Base-by-base conservation (phyloP, 2,329 filamentous ascomycete species). In the Venturiaceae sp. region DNA sequence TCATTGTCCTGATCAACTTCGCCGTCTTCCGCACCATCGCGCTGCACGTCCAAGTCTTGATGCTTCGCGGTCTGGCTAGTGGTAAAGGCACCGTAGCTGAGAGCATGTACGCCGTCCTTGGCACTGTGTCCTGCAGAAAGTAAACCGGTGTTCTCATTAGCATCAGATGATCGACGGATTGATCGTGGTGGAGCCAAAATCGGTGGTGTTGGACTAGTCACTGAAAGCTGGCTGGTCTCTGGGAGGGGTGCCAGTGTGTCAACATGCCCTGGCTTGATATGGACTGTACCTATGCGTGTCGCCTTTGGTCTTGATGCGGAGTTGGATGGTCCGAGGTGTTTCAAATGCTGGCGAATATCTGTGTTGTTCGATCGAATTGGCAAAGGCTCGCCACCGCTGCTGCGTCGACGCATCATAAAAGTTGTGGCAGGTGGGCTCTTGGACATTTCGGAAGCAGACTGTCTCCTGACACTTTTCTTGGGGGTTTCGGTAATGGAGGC, bases 291-390 rank as follows among this genome's bases (percentile, higher is more conserved):
- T 68, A 82, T 85, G 36, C 83, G 80, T 6, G 83, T 86, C 36
- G 79, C 71, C 57, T 81, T 80, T 2, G 83, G 83, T 44, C 78
- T 74, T 62, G 76, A 83, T 21, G 83, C 83, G 16, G 80, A 74
- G 63, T 86, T 86, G 19, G 82, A 85, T 0, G 83, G 83, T 4
- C 83, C 83, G 2, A 86, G 75, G 64, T 85, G 82, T 65, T 81
- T 83, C 21, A 86, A 69, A 59, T 85, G 83, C 64, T 84, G 76
- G 53, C 76, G 76, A 54, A 85, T 71, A 32, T 83, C 80, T 39
- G 80, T 74, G 8, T 80, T 80, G 50, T 76, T 73, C 56, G 76
- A 77, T 26, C 79, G 72, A 56, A 83, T 74, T 8, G 76, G 67
- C 28, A 72, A 60, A 4, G 69, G 66, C 19, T 53, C 53, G 33